Evolutionary conservation across 1,139 yeast genomes (phyloP), one percentile per base, ranked within the genome.

Genomic region (Lizanozyma gosingica): DNA sequence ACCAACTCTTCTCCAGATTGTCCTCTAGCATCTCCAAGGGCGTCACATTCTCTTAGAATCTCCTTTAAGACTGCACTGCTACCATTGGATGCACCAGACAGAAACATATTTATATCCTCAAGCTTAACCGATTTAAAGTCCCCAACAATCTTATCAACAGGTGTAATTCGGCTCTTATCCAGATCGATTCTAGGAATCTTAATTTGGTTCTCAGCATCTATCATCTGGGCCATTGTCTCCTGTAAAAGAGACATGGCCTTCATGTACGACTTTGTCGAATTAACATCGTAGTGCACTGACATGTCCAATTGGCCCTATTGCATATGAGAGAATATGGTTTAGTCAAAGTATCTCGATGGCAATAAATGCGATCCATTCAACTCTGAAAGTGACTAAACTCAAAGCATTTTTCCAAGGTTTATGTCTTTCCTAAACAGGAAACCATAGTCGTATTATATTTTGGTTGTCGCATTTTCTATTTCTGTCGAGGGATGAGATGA

Each of bases 241-340:
- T 74, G 62, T 79, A 83, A 73, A 1, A 78, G 73, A 54, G 70
- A 74, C 87, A 83, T 82, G 33, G 92, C 90, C 54, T 75, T 76
- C 84, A 83, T 78, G 60, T 77, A 83, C 33, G 92, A 82, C 56
- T 78, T 74, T 3, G 88, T 80, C 1, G 88, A 81, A n/a, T 75
- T 65, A 8, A 71, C 82, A 36, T 22, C 29, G 29, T 22, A 22
- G 29, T 22, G 29, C 29, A 22, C 29, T 11, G 29, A 22, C 42
- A 22, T 22, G n/a, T n/a, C n/a, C n/a, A n/a, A n/a, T n/a, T n/a
- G n/a, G n/a, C n/a, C n/a, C n/a, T n/a, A n/a, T n/a, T n/a, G n/a
- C n/a, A n/a, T n/a, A n/a, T n/a, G n/a, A n/a, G n/a, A n/a, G n/a
- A n/a, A n/a, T n/a, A n/a, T n/a, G n/a, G n/a, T n/a, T n/a, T n/a